Conservation (phyloP, 108 stramenopile genomes). For the Schizochytrium sp. region DNA sequence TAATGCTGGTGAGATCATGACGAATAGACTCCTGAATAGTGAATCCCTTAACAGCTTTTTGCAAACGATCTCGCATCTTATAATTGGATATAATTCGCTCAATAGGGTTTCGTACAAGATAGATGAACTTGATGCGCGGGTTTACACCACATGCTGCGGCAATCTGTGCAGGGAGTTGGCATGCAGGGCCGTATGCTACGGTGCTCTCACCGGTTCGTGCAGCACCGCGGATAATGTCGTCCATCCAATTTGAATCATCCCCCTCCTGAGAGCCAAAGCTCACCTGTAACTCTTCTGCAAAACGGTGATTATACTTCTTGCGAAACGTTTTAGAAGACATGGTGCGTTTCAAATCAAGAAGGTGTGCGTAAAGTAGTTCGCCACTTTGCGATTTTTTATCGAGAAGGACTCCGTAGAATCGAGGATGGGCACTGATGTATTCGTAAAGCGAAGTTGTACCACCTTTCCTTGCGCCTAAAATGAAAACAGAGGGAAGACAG, state of each 20-base stretch:
- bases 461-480: constrained; percentile 41
- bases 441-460: constrained; percentile 37
- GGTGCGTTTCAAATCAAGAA: background rate
- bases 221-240: constrained; percentile 17
- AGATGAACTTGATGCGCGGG: constrained; percentile 32
- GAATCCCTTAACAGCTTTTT: too few relatives aligned
- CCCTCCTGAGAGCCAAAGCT: background rate
- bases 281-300: background rate
- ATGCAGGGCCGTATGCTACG: constrained; percentile 3
- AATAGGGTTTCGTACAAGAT: constrained; percentile 18
- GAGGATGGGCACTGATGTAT: constrained; percentile 37
- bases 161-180: background rate
- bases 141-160: constrained; percentile 26
- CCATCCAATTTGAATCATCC: background rate
- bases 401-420: constrained; percentile 15
- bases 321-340: background rate
- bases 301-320: background rate
- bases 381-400: background rate
- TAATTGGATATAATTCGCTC: background rate
- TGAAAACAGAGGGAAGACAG: constrained; percentile 16
- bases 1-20: background rate
- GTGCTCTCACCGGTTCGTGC: constrained; percentile 37
- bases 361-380: background rate
- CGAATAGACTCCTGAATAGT: background rate
- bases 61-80: constrained; percentile 23